Evolutionary conservation across 2,329 filamentous ascomycete species (phyloP), one percentile per base, ranked within the genome.

Genomic region (Colletotrichum destructivum): DNA sequence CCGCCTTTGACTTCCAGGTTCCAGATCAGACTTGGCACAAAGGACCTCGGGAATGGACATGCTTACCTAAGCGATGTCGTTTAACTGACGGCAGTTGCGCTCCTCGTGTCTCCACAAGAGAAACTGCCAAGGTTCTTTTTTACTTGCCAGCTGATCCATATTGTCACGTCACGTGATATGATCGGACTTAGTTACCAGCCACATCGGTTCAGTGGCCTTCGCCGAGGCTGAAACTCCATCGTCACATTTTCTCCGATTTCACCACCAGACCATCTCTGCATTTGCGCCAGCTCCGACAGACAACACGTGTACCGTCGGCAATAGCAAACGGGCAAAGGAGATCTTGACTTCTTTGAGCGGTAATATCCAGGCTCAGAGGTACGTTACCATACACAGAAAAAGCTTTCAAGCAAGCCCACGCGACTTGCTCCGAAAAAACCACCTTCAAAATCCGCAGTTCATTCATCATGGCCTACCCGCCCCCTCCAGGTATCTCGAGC

Each of bases 401-500:
- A 74, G 69, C 76, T 74, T 75, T 49, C 54, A 61, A 60, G 54
- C 66, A 60, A 63, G 35, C 49, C 52, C 46, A 38, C 66, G 59
- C 55, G 60, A 55, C 69, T 64, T 62, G 26, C 63, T 47, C 23
- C 8, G 46, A 54, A 55, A 51, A 61, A 31, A 63, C 31, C 15
- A n/a, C 21, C 35, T 42, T 38, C 44, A 52, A 69, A 71, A 74
- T 62, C 60, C 73, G 46, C 73, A 74, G 73, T 78, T 83, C 87
- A 84, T 91, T 91, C 89, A 91, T 91, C 88, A 96, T 96, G 94
- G 92, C 93, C 84, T 94, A 94, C 88, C 92, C 93, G 84, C 92
- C 92, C 81, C 92, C 93, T 92, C 92, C 94, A 94, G 93, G 93
- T 90, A 85, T 89, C 82, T 81, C 86, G 81, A 79, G 79, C 81